phyloP scores from a whole-genome alignment of 2,329 filamentous ascomycete genomes.

The Fusarium sp. region DNA sequence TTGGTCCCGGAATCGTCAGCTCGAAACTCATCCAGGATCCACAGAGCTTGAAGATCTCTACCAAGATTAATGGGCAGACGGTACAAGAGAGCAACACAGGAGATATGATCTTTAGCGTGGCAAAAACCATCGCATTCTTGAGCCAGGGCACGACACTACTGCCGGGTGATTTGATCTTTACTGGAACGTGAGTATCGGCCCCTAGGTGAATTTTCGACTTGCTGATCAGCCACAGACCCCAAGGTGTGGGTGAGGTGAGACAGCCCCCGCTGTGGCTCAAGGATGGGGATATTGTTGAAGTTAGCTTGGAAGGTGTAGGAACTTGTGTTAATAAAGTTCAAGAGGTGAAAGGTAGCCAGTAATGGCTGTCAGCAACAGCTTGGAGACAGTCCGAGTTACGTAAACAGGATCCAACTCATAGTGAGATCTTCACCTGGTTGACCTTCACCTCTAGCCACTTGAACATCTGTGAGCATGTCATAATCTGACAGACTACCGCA shows the following conservation, averaged over 20 bases:
- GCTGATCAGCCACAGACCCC: neutral
- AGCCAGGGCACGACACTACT: neutral
- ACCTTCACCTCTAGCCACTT: neutral
- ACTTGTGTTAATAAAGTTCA: neutral
- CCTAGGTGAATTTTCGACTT: neutral
- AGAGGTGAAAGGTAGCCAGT: neutral
- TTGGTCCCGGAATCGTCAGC: neutral
- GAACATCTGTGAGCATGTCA: neutral
- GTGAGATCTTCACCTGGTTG: neutral
- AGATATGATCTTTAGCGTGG: neutral
- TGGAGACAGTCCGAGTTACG: neutral
- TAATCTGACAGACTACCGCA: neutral
- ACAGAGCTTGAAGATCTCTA: neutral
- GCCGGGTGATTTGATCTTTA: neutral
- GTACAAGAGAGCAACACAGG: neutral
- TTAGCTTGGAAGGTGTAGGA: neutral
- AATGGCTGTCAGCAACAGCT: neutral
- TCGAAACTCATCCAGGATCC: neutral
- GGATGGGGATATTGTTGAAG: neutral
- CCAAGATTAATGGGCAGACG: neutral
- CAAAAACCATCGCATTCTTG: neutral
- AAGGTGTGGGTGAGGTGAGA: neutral
- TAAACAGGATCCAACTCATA: neutral
- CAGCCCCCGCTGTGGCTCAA: neutral
- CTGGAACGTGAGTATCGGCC: neutral